phyloP scores from a whole-genome alignment of 345 rosid species.

The Jatropha curcas region DNA sequence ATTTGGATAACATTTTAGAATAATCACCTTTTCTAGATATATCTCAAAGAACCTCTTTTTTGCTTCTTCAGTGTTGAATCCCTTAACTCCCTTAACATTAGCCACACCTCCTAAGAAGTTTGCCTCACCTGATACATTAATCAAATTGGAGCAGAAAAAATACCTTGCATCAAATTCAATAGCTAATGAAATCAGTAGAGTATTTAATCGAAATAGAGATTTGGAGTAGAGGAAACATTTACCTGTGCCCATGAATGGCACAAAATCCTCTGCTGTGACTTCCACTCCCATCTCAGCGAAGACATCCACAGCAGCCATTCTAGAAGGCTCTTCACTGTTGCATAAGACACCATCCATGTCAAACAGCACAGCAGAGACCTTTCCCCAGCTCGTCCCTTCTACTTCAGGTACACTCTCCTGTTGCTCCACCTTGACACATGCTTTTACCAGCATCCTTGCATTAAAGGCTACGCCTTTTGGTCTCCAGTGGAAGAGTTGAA shows the following conservation, averaged over 20 bases:
- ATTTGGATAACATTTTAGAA: not conserved
- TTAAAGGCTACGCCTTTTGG: conserved; percentile 13
- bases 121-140: conserved; percentile 67
- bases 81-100: conserved; percentile 71
- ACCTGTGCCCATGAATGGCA: conserved; percentile 94
- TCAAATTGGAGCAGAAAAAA: not conserved
- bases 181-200: not conserved
- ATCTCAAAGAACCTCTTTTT: conserved; percentile 90
- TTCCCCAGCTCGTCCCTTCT: conserved; percentile 54
- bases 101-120: conserved; percentile 93
- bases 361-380: conserved; percentile 84
- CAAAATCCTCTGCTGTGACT: conserved; percentile 79
- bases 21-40: conserved; percentile 76
- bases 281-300: conserved; percentile 87
- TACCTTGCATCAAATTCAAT: not conserved
- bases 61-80: conserved; percentile 61
- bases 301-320: conserved; percentile 84
- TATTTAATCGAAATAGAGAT: not conserved
- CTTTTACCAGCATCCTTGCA: conserved; percentile 38
- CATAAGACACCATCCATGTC: conserved; percentile 96
- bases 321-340: conserved; percentile 84
- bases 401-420: conserved; percentile 22
- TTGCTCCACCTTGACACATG: conserved; percentile 50
- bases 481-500: conserved; percentile 25
- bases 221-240: not conserved